phyloP scores from a whole-genome alignment of 2,329 filamentous ascomycete genomes.

The Intubia oerlemansii region DNA sequence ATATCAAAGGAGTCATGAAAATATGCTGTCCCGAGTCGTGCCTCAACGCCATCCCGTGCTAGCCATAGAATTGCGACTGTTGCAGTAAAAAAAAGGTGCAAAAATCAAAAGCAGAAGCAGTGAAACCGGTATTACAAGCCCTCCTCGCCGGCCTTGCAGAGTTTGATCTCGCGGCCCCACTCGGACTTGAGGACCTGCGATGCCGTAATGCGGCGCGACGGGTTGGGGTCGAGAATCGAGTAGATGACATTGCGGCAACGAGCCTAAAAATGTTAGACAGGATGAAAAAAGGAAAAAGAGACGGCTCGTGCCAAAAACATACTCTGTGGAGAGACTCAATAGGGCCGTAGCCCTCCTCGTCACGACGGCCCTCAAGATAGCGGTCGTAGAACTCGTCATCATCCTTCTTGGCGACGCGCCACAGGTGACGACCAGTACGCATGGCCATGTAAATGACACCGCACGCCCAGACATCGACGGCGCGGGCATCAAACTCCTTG shows the following conservation, averaged over 20 bases:
- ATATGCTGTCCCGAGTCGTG: too few species aligned
- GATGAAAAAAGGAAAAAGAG: background rate
- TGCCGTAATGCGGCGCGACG: constrained; percentile 75
- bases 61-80: too few species aligned
- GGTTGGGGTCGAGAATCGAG: constrained; percentile 91
- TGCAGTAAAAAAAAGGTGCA: background rate
- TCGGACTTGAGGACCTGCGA: constrained; percentile 95
- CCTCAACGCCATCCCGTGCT: too few species aligned
- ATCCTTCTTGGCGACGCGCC: constrained; percentile 90
- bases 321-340: constrained; percentile 92
- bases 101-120: background rate
- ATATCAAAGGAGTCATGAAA: too few species aligned
- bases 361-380: constrained; percentile 78
- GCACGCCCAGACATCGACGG: constrained; percentile 96
- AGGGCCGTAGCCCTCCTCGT: constrained; percentile 88
- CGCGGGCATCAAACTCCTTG: constrained; percentile 87
- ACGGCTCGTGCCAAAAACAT: too few species aligned
- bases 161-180: constrained; percentile 93
- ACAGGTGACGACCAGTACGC: constrained; percentile 86
- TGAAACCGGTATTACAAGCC: constrained; percentile 21
- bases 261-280: constrained; percentile 32
- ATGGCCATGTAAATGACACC: constrained; percentile 99
- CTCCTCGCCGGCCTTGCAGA: constrained; percentile 92
- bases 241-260: constrained; percentile 98
- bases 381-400: constrained; percentile 95